Evolutionary conservation across 2,329 filamentous ascomycete genomes (phyloP).

Genomic region (Lecanicillium sp.): DNA sequence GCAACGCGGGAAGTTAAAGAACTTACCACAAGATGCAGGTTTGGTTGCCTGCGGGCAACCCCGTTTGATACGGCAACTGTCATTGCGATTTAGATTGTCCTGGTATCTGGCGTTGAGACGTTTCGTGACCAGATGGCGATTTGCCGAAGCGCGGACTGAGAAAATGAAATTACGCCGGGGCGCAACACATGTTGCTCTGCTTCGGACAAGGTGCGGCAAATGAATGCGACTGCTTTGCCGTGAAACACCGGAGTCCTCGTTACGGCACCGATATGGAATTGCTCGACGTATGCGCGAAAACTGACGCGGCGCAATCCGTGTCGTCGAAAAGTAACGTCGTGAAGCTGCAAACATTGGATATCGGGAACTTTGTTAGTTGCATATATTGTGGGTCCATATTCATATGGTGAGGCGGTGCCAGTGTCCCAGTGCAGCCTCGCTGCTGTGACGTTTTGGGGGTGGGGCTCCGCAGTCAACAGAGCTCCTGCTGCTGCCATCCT

Average conservation of each 20-base stretch:
- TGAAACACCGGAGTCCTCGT: too few species aligned
- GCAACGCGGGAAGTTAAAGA: background rate
- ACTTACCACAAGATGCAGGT: slow-evolving; percentile 43
- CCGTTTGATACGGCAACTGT: slow-evolving; percentile 12
- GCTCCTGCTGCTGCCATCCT: slow-evolving; percentile 2
- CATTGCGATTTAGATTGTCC: slow-evolving; percentile 6
- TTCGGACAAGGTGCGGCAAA: too few species aligned
- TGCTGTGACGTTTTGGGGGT: slow-evolving; percentile 7
- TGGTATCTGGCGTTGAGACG: too few species aligned
- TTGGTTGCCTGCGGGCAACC: slow-evolving; percentile 34
- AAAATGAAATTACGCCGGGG: too few species aligned
- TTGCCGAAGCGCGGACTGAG: too few species aligned
- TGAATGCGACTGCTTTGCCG: too few species aligned
- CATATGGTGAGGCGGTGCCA: background rate
- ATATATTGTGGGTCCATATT: slow-evolving; percentile 4
- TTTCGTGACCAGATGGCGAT: too few species aligned
- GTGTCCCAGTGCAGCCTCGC: background rate
- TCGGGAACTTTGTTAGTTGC: slow-evolving; percentile 7
- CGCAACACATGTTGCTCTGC: too few species aligned
- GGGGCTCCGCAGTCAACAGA: background rate
- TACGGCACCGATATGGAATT: too few species aligned
- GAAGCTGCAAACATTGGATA: slow-evolving; percentile 6
- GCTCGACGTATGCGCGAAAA: background rate
- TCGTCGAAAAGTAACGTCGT: slow-evolving; percentile 4
- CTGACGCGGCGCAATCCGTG: slow-evolving; percentile 5